phyloP scores from a whole-genome alignment of 352 stramenopile species.

The Phytopythium delawarense region DNA sequence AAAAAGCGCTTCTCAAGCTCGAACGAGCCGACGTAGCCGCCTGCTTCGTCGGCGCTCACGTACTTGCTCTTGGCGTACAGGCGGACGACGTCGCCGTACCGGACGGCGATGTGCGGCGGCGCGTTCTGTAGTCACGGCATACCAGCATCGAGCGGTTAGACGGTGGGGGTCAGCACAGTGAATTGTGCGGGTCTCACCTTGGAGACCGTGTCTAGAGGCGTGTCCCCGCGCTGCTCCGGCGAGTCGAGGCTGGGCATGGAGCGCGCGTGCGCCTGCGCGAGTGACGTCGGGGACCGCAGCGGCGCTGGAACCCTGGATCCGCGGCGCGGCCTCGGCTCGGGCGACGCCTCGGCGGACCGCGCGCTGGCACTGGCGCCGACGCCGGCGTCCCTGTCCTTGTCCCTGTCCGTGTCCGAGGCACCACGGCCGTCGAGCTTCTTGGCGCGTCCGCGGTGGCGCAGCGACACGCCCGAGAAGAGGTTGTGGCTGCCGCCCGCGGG shows the following conservation, averaged over 20 bases:
- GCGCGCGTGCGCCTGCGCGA: background rate
- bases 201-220: constrained; percentile 28
- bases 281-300: background rate
- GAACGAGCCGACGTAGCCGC: constrained; percentile 74
- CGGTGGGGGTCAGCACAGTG: background rate
- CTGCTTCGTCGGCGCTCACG: constrained; percentile 11
- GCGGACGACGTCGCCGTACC: constrained; percentile 66
- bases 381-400: too few relatives aligned
- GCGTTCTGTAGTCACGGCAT: constrained; percentile 18
- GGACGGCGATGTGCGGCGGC: constrained; percentile 58
- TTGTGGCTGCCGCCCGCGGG: constrained; percentile 15
- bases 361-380: too few relatives aligned
- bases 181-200: constrained; percentile 11
- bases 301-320: background rate
- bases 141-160: background rate
- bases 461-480: constrained; percentile 31
- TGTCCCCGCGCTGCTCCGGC: constrained; percentile 4
- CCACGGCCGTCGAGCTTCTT: constrained; percentile 1
- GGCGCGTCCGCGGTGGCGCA: constrained; percentile 15
- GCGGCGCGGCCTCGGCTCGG: constrained; percentile 8
- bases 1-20: constrained; percentile 59
- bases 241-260: background rate
- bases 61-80: constrained; percentile 69
- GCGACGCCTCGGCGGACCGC: constrained; percentile 1
- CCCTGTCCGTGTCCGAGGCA: background rate